Conservation (phyloP, 495 filamentous ascomycete genomes). For the Lepraria neglecta region DNA sequence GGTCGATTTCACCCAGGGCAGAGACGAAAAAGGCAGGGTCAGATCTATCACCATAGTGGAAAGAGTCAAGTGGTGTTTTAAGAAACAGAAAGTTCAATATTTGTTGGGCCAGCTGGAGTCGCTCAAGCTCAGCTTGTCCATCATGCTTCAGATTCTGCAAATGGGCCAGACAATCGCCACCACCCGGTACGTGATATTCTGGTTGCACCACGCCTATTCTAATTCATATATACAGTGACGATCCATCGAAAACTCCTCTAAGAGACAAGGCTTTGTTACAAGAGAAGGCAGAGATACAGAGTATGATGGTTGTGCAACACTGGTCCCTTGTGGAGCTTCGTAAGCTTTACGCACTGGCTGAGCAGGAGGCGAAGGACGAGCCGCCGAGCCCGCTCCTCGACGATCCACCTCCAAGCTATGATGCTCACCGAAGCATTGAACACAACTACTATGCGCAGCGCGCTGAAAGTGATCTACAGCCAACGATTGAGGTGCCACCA, state of each 20-base stretch:
- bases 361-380: constrained; percentile 35
- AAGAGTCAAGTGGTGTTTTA: constrained; percentile 42
- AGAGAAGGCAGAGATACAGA: constrained; percentile 42
- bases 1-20: constrained; percentile 36
- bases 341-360: constrained; percentile 37
- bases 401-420: constrained; percentile 29
- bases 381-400: constrained; percentile 16
- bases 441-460: constrained; percentile 21
- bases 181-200: constrained; percentile 15
- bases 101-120: constrained; percentile 42
- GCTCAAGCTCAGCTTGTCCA: constrained; percentile 41
- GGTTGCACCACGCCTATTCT: constrained; percentile 2
- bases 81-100: constrained; percentile 41
- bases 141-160: constrained; percentile 40
- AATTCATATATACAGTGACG: constrained; percentile 13
- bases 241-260: constrained; percentile 15
- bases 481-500: constrained; percentile 16
- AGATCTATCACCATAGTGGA: constrained; percentile 35
- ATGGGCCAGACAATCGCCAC: constrained; percentile 32
- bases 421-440: constrained; percentile 24
- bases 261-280: constrained; percentile 36
- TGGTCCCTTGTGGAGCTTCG: constrained; percentile 41
- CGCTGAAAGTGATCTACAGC: not conserved
- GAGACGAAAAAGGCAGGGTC: constrained; percentile 32
- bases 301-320: constrained; percentile 44